These are phyloP conservation scores for Leccinum boreale DNA, from an alignment of 768 basidiomycete genomes.

Conservation along the genomic window DNA sequence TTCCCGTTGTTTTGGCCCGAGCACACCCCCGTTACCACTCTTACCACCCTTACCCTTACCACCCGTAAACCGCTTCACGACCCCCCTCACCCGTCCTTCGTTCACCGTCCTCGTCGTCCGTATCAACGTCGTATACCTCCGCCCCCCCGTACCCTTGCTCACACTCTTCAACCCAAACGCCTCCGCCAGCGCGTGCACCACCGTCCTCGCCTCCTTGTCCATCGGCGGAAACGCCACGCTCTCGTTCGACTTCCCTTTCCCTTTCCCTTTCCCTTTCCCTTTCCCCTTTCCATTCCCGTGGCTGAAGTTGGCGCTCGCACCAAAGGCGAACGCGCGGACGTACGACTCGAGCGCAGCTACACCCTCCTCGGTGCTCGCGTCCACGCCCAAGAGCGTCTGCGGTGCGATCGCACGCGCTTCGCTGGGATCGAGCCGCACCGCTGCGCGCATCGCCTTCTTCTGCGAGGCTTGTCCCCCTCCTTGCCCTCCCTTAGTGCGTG, in stretches of 20 bases:
- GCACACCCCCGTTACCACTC: conserved; percentile 17
- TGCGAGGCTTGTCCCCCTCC: not conserved
- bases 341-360: conserved; percentile 58
- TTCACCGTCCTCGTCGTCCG: conserved; percentile 64
- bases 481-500: not conserved
- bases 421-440: conserved; percentile 46
- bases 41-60: not conserved
- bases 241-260: conserved; percentile 44
- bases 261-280: conserved; percentile 48
- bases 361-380: conserved; percentile 21
- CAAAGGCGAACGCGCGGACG: conserved; percentile 63
- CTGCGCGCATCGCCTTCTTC: conserved; percentile 58
- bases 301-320: not conserved
- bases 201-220: conserved; percentile 65
- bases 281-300: conserved; percentile 47
- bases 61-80: conserved; percentile 33
- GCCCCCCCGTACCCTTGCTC: conserved; percentile 68
- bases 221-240: conserved; percentile 74
- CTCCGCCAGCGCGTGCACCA: conserved; percentile 75
- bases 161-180: conserved; percentile 76
- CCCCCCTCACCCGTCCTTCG: conserved; percentile 56
- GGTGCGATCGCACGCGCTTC: conserved; percentile 27
- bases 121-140: conserved; percentile 71
- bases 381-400: conserved; percentile 59
- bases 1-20: conserved; percentile 66